phyloP scores from a whole-genome alignment of 2,329 filamentous ascomycete genomes.

The Acephala macrosclerotiorum region DNA sequence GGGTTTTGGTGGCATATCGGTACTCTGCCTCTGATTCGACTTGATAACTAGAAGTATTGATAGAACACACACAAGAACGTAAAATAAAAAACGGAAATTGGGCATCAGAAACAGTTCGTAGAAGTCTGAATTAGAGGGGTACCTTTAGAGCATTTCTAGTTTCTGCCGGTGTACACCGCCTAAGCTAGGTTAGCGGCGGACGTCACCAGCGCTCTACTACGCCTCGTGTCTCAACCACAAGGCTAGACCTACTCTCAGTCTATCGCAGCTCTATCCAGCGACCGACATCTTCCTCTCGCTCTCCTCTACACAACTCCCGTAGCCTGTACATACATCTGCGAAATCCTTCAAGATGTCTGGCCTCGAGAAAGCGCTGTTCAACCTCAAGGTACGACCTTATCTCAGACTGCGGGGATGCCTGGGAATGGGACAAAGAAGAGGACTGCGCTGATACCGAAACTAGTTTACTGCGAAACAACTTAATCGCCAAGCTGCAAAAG shows the following conservation, averaged over 20 bases:
- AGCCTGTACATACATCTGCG: background rate
- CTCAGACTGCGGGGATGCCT: constrained; percentile 7
- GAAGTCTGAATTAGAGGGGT: constrained; percentile 28
- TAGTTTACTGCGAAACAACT: constrained; percentile 69
- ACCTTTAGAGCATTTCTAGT: constrained; percentile 6
- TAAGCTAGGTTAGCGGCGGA: background rate
- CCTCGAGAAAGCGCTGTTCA: constrained; percentile 67
- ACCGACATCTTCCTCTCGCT: background rate
- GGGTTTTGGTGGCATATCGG: constrained; percentile 48
- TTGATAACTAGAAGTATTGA: background rate
- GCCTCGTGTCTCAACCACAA: constrained; percentile 26
- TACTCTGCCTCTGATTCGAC: background rate
- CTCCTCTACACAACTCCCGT: background rate
- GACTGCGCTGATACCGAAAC: constrained; percentile 11
- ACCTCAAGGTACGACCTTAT: constrained; percentile 59
- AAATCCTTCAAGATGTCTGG: constrained; percentile 58
- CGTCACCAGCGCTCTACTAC: background rate
- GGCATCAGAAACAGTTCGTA: constrained; percentile 18
- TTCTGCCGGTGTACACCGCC: background rate
- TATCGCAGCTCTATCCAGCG: constrained; percentile 8
- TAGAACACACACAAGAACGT: constrained; percentile 10
- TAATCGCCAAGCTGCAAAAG: constrained; percentile 67
- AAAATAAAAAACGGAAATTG: constrained; percentile 6
- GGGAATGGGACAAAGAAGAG: background rate
- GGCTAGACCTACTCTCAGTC: constrained; percentile 24